Conservation (phyloP, 2,329 filamentous ascomycete species). For the Teratosphaeria viscida region DNA sequence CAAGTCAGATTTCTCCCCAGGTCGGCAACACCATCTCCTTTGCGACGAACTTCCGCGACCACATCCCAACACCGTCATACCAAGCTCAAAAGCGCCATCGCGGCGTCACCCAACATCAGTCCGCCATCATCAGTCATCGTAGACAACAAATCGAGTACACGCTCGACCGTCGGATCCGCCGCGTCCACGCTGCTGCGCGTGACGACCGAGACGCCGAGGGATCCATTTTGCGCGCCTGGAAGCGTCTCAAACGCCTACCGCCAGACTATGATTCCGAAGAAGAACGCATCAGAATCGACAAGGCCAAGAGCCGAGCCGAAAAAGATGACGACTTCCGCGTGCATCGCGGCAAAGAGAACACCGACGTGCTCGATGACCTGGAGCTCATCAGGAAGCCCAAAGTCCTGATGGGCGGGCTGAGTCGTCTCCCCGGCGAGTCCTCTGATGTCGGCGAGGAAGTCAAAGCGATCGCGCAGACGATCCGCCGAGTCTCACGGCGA, state of each 20-base stretch:
- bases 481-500: conserved; percentile 53
- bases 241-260: conserved; percentile 45
- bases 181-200: conserved; percentile 53
- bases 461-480: conserved; percentile 53
- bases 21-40: conserved; percentile 13
- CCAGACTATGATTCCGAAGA: conserved; percentile 40
- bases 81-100: conserved; percentile 47
- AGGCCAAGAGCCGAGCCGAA: conserved; percentile 18
- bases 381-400: conserved; percentile 14
- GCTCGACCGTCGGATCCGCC: conserved; percentile 61
- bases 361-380: conserved; percentile 14
- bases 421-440: conserved; percentile 48
- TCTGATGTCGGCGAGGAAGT: conserved; percentile 72
- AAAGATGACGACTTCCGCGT: conserved; percentile 28
- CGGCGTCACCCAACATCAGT: conserved; percentile 69
- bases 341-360: conserved; percentile 21
- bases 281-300: conserved; percentile 20
- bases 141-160: conserved; percentile 74
- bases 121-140: conserved; percentile 69
- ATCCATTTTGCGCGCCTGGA: conserved; percentile 55
- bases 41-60: conserved; percentile 16
- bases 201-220: conserved; percentile 55
- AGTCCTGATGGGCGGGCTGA: conserved; percentile 41
- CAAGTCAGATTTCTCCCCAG: conserved; percentile 1
- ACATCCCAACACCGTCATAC: conserved; percentile 24